These are phyloP conservation scores for Anthostomella pinea DNA, from an alignment of 2,329 filamentous ascomycete genomes.

Conservation along the genomic window DNA sequence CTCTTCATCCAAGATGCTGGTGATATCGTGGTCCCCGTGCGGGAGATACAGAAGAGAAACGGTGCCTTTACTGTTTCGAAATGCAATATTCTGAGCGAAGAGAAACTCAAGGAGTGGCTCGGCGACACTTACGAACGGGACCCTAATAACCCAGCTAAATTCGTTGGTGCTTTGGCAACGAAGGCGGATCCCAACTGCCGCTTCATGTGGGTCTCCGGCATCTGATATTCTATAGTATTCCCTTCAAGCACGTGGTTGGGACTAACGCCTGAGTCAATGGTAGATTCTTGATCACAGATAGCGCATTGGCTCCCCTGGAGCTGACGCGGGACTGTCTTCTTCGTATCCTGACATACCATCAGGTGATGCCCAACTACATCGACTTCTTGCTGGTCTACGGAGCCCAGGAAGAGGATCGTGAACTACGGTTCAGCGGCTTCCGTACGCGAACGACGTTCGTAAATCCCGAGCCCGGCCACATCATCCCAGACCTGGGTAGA, in stretches of 20 bases:
- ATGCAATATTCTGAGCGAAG: conserved; percentile 8
- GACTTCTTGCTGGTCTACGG: conserved; percentile 26
- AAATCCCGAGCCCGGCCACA: conserved; percentile 5
- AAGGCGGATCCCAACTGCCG: conserved; percentile 22
- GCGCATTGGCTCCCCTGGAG: conserved; percentile 17
- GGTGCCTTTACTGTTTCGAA: conserved; percentile 8
- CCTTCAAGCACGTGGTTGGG: not conserved
- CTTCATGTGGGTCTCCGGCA: conserved; percentile 23
- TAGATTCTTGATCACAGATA: conserved; percentile 23
- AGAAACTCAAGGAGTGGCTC: conserved; percentile 10
- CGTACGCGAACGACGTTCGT: conserved; percentile 15
- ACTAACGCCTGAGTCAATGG: not conserved
- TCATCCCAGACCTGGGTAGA: conserved; percentile 17
- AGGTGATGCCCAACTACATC: conserved; percentile 33
- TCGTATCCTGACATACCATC: conserved; percentile 28
- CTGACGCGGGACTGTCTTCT: conserved; percentile 25
- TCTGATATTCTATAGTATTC: not conserved
- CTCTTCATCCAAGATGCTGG: conserved; percentile 6
- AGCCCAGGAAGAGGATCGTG: conserved; percentile 16
- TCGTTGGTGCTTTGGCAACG: conserved; percentile 8
- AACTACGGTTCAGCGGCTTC: conserved; percentile 27
- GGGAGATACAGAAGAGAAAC: conserved; percentile 7
- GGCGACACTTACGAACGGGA: conserved; percentile 10
- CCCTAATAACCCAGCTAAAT: conserved; percentile 5
- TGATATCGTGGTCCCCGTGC: conserved; percentile 6